phyloP scores from a whole-genome alignment of 805 yeast genomes.

The Kodamaea jinghongensis region DNA sequence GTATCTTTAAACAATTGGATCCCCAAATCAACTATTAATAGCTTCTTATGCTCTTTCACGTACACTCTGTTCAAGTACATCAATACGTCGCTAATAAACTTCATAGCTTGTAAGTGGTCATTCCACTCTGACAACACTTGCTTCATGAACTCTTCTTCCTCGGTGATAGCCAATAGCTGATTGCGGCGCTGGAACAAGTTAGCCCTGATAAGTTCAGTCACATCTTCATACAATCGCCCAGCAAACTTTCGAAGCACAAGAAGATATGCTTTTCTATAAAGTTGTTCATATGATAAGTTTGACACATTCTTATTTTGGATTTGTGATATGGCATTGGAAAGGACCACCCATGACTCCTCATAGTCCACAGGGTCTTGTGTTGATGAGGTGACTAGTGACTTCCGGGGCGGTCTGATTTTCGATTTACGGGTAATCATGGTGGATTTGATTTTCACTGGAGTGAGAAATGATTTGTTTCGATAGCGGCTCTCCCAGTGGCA shows the following conservation, averaged over 20 bases:
- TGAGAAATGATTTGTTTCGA: background rate
- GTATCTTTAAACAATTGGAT: constrained; percentile 61
- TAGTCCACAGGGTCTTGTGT: constrained; percentile 45
- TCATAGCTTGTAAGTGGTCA: constrained; percentile 68
- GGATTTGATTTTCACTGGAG: background rate
- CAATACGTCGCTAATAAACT: constrained; percentile 77
- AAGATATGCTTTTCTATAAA: constrained; percentile 76
- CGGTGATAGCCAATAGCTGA: constrained; percentile 17
- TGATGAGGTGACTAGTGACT: constrained; percentile 25
- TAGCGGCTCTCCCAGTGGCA: background rate
- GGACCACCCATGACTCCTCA: constrained; percentile 62
- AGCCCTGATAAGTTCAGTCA: constrained; percentile 43
- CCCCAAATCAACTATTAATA: constrained; percentile 72
- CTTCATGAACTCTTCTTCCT: constrained; percentile 34
- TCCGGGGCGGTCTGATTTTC: constrained; percentile 67
- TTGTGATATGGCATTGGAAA: constrained; percentile 65
- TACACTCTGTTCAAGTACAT: constrained; percentile 87
- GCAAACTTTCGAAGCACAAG: constrained; percentile 72
- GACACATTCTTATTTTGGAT: constrained; percentile 73
- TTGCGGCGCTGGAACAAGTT: constrained; percentile 38
- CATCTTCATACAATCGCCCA: constrained; percentile 60
- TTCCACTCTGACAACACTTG: constrained; percentile 55
- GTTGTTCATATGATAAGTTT: constrained; percentile 73
- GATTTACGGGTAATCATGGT: constrained; percentile 31
- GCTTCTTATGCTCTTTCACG: constrained; percentile 63